Conservation (phyloP, 352 stramenopile species). For the Globisporangium carolinianum region DNA sequence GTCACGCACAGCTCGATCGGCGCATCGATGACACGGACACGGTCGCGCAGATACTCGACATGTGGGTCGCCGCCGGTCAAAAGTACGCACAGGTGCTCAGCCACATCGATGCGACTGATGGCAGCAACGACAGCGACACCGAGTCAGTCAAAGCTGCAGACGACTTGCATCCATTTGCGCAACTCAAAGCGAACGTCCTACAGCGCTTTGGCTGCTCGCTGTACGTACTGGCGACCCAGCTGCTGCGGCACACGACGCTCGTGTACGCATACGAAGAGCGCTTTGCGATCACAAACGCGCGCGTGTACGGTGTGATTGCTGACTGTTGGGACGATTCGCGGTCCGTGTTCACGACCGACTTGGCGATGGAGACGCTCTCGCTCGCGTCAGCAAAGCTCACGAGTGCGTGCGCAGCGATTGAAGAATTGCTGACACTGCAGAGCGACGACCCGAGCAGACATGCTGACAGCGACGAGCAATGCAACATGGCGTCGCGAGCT, state of each 20-base stretch:
- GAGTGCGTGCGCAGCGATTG: constrained; percentile 24
- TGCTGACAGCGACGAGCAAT: too few species aligned
- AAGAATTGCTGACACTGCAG: neutral
- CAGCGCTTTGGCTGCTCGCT: constrained; percentile 50
- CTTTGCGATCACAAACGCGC: constrained; percentile 51
- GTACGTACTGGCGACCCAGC: constrained; percentile 53
- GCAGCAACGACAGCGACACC: neutral
- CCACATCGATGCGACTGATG: constrained; percentile 16
- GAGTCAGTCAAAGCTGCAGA: neutral
- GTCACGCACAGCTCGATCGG: constrained; percentile 18
- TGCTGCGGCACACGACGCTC: constrained; percentile 48
- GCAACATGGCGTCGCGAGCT: too few species aligned
- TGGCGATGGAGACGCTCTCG: constrained; percentile 57
- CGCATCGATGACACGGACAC: constrained; percentile 23
- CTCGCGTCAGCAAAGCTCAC: constrained; percentile 52
- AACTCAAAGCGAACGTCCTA: constrained; percentile 23
- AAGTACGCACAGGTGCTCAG: constrained; percentile 58
- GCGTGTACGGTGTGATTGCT: constrained; percentile 27
- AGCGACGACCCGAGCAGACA: constrained; percentile 1
- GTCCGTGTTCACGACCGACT: constrained; percentile 29
- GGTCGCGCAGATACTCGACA: constrained; percentile 55
- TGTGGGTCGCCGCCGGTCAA: constrained; percentile 56
- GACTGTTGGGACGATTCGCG: constrained; percentile 33
- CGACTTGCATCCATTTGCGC: too few species aligned
- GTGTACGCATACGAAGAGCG: constrained; percentile 56